phyloP scores from a whole-genome alignment of 2,329 filamentous ascomycete genomes.

The Myriosclerotinia scirpicola region DNA sequence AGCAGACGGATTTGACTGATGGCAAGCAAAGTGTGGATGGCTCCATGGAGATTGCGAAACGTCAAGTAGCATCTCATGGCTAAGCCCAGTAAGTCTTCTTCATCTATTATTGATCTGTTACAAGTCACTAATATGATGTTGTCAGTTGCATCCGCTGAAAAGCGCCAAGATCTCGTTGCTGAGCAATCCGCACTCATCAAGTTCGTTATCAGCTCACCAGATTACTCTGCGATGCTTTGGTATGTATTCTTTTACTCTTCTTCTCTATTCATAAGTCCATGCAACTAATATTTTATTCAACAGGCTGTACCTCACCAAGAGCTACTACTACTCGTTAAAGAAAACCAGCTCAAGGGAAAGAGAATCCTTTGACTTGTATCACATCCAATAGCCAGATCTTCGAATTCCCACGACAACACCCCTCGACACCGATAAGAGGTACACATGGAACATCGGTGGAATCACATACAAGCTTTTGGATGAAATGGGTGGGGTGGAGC shows the following conservation, averaged over 20 bases:
- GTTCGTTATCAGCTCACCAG: constrained; percentile 42
- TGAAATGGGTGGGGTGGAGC: too few relatives aligned
- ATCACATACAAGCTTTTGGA: too few relatives aligned
- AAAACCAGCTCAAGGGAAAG: neutral
- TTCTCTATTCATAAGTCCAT: neutral
- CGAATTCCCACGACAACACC: too few relatives aligned
- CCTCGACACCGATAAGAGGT: neutral
- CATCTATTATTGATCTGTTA: constrained; percentile 17
- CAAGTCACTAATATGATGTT: constrained; percentile 6
- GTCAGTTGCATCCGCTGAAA: constrained; percentile 30
- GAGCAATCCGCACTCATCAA: constrained; percentile 43
- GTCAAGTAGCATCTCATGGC: constrained; percentile 28
- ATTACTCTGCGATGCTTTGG: constrained; percentile 32
- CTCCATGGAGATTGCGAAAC: neutral
- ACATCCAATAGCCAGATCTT: neutral
- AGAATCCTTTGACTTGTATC: neutral
- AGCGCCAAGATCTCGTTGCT: constrained; percentile 42
- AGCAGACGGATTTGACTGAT: neutral
- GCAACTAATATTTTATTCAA: neutral
- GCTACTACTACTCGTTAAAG: neutral
- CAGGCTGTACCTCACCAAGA: neutral
- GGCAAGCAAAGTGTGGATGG: neutral
- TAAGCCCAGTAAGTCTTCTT: constrained; percentile 36
- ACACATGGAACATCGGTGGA: neutral
- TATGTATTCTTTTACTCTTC: neutral